These are phyloP conservation scores for Trichosporon inkin DNA, from an alignment of 1,284 basidiomycete genomes.

Conservation along the genomic window DNA sequence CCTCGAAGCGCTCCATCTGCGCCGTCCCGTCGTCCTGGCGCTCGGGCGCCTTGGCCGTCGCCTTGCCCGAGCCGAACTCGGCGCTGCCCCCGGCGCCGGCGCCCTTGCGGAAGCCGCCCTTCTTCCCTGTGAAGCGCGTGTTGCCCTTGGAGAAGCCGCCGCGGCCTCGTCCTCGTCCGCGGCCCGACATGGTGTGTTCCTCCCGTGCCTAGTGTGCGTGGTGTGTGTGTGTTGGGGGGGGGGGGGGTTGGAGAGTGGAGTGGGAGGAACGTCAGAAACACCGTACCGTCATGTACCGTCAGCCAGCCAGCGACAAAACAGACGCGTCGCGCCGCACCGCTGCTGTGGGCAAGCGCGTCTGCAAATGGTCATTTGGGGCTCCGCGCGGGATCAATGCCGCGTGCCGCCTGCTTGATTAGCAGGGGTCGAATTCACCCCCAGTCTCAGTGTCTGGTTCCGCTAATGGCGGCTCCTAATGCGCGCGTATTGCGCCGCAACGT, in stretches of 20 bases:
- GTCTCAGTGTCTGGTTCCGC: background rate
- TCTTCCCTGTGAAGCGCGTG: constrained; percentile 47
- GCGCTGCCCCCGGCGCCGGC: constrained; percentile 18
- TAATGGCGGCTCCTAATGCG: background rate
- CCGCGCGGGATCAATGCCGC: background rate
- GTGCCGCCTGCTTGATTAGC: background rate
- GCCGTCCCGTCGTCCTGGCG: constrained; percentile 83
- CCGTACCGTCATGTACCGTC: background rate
- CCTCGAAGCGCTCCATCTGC: constrained; percentile 76
- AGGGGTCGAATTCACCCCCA: background rate
- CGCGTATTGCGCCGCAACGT: background rate
- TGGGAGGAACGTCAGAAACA: background rate
- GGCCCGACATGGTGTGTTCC: constrained; percentile 18
- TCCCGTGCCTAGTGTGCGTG: background rate
- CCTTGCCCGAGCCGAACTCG: constrained; percentile 24
- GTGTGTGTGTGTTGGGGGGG: no score
- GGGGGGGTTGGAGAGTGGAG: no score
- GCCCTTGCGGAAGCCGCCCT: constrained; percentile 18
- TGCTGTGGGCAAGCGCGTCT: background rate
- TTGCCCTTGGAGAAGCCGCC: constrained; percentile 43
- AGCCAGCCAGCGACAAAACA: background rate
- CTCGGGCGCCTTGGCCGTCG: constrained; percentile 52
- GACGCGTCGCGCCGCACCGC: constrained; percentile 5
- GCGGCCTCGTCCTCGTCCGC: constrained; percentile 57
- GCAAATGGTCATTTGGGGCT: constrained; percentile 9